Percentiles rank a stretch among this genome's conserved stretches.
Evolutionary conservation across 345 rosid species (phyloP).

Genomic region (Salix udensis): DNA sequence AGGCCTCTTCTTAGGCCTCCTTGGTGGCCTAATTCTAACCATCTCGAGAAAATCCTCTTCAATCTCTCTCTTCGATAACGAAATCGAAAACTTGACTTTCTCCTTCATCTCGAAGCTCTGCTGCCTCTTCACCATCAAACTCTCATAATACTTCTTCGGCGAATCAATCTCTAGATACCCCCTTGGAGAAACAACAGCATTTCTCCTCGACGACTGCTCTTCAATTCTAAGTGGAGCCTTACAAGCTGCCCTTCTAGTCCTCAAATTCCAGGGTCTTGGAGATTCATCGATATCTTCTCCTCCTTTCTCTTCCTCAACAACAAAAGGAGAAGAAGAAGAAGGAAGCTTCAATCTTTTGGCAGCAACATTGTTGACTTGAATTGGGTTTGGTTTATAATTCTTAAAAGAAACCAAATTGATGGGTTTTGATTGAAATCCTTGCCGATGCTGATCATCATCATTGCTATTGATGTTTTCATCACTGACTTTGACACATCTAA

Average conservation of each 20-base stretch:
- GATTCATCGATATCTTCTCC: constrained; percentile 13
- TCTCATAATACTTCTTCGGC: background rate
- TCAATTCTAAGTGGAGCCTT: constrained; percentile 18
- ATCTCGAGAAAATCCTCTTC: constrained; percentile 31
- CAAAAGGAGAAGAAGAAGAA: constrained; percentile 12
- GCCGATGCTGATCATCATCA: background rate
- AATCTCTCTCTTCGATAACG: constrained; percentile 20
- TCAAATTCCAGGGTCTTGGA: constrained; percentile 27
- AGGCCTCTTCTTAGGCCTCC: constrained; percentile 31
- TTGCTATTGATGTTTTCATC: background rate
- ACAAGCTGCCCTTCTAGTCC: constrained; percentile 25
- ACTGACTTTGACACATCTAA: constrained; percentile 44
- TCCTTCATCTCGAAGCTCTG: constrained; percentile 10
- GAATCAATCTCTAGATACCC: constrained; percentile 9
- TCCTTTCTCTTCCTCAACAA: constrained; percentile 18
- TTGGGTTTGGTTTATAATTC: background rate
- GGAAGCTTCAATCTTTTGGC: constrained; percentile 31
- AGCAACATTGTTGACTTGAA: background rate
- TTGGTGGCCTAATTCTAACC: constrained; percentile 22
- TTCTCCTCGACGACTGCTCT: background rate
- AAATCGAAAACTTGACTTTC: constrained; percentile 18
- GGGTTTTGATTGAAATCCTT: constrained; percentile 1
- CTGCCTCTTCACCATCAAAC: constrained; percentile 4
- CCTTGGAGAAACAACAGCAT: background rate
- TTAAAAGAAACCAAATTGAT: background rate